A percentile compares a stretch with the other conserved stretches of the same genome.
Conservation (phyloP, 2,329 filamentous ascomycete genomes). For the Ceratocystis colombiana region DNA sequence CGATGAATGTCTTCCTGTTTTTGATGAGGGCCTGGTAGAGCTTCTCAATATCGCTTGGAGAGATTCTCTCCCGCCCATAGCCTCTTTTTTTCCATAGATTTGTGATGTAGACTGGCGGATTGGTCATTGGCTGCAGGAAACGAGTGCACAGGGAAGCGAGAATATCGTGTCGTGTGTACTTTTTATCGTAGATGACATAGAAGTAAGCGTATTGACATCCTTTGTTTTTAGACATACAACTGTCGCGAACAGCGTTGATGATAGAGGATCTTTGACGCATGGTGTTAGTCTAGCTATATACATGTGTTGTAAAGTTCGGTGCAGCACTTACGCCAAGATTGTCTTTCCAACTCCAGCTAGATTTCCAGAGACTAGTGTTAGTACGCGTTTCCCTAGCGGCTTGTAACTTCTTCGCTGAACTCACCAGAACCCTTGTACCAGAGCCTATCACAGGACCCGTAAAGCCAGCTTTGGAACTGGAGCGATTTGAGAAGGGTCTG, state of each 20-base stretch:
- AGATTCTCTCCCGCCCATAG: neutral
- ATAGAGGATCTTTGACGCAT: neutral
- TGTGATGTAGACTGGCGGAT: neutral
- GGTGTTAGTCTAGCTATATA: neutral
- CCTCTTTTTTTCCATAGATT: neutral
- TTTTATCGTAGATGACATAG: neutral
- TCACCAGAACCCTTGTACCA: neutral
- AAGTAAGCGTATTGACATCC: neutral
- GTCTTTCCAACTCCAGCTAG: neutral
- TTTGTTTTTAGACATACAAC: neutral
- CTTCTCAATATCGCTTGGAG: neutral
- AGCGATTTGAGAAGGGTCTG: neutral
- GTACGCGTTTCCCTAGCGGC: neutral
- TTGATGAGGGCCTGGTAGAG: neutral
- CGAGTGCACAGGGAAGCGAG: neutral
- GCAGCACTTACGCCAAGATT: neutral
- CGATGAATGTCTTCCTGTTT: neutral
- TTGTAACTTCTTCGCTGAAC: neutral
- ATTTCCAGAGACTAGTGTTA: neutral
- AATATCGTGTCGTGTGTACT: neutral
- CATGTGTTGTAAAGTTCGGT: neutral
- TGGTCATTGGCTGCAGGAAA: neutral
- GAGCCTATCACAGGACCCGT: constrained; percentile 3
- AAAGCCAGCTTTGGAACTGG: neutral
- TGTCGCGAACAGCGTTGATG: neutral